Percentiles rank a stretch among this genome's conserved stretches.
Evolutionary conservation across 768 basidiomycete species (phyloP).

Genomic region (Hebeloma cylindrosporum): DNA sequence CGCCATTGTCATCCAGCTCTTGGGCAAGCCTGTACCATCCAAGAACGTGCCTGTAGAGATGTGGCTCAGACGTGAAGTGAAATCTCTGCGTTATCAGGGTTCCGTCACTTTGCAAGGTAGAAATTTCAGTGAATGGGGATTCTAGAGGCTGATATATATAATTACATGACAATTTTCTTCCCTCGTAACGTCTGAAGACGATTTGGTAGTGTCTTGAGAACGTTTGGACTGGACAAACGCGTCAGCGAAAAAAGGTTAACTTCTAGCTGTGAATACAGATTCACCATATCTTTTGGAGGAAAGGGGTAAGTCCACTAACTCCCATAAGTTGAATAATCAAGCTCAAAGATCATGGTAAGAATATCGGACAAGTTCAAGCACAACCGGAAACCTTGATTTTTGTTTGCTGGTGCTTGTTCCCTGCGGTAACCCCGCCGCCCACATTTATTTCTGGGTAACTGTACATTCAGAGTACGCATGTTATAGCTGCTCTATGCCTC

Average conservation of each 20-base stretch:
- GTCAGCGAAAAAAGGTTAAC: neutral
- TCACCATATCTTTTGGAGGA: conserved; percentile 67
- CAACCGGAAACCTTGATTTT: no score
- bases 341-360: no score
- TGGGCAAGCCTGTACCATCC: conserved; percentile 74
- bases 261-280: conserved; percentile 11
- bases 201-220: conserved; percentile 61
- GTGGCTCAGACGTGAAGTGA: conserved; percentile 67
- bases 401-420: no score
- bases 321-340: no score
- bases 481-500: no score
- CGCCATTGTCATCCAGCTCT: conserved; percentile 57
- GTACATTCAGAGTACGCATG: no score
- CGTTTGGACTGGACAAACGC: conserved; percentile 56
- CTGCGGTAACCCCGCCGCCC: no score
- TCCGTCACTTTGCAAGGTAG: conserved; percentile 68
- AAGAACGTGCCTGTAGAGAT: conserved; percentile 67
- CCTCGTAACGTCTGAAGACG: conserved; percentile 61
- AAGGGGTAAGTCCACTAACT: conserved; percentile 67
- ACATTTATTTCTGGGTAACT: no score
- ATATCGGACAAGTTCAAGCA: no score
- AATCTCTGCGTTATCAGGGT: conserved; percentile 84
- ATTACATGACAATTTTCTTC: conserved; percentile 76
- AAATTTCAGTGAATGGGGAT: neutral
- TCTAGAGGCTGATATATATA: conserved; percentile 8